These are phyloP conservation scores for Aristolochia contorta DNA, from an alignment of 164 flowering plant species.

Conservation along the genomic window DNA sequence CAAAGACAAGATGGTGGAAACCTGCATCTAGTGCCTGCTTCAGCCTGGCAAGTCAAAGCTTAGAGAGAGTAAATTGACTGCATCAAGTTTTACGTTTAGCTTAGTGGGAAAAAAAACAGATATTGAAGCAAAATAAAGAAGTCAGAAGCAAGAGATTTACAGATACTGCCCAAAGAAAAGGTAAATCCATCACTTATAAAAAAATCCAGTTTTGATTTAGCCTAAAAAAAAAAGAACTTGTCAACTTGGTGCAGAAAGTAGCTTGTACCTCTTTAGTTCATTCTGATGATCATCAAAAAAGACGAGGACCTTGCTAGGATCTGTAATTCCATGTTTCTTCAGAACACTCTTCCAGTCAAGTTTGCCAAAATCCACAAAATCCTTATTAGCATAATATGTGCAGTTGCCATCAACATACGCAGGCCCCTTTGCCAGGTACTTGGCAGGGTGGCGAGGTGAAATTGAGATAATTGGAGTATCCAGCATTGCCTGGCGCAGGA, in stretches of 20 bases:
- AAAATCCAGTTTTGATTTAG: too few relatives aligned
- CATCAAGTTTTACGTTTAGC: neutral
- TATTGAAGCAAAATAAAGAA: neutral
- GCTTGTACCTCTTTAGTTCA: conserved; percentile 72
- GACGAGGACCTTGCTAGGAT: conserved; percentile 63
- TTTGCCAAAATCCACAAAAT: conserved; percentile 94
- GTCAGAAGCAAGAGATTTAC: neutral
- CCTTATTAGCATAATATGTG: conserved; percentile 94
- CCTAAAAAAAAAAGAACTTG: too few relatives aligned
- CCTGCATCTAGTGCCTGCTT: conserved; percentile 94
- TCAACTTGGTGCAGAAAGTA: neutral
- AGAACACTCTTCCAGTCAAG: conserved; percentile 61
- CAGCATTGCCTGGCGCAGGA: conserved; percentile 93
- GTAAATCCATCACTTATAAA: too few relatives aligned
- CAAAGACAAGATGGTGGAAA: conserved; percentile 82
- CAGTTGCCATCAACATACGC: conserved; percentile 98
- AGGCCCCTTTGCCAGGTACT: conserved; percentile 92
- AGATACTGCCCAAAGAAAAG: too few relatives aligned
- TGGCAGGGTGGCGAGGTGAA: conserved; percentile 89
- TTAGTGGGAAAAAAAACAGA: neutral
- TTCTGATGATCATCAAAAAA: conserved; percentile 98
- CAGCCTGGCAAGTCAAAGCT: conserved; percentile 29
- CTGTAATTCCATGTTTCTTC: conserved; percentile 70
- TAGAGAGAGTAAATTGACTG: neutral
- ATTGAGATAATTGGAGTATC: conserved; percentile 62